Percentiles rank a stretch among this genome's conserved stretches.
phyloP scores from a whole-genome alignment of 2,329 filamentous ascomycete genomes.

The Neofusicoccum parvum region DNA sequence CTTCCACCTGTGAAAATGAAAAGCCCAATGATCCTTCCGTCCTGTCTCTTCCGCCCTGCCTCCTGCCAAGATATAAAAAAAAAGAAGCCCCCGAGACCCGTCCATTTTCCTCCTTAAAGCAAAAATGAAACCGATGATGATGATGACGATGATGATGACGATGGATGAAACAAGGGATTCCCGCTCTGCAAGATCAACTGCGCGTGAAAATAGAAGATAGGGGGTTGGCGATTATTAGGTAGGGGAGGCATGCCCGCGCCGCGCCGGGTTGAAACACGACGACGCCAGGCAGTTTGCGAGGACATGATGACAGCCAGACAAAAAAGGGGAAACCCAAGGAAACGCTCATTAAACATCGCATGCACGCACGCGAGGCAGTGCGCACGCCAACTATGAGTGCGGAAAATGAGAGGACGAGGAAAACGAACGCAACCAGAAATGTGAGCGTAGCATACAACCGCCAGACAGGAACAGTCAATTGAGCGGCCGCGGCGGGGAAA shows the following conservation, averaged over 20 bases:
- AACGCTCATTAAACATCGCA: slow-evolving; percentile 20
- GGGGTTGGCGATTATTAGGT: slow-evolving; percentile 14
- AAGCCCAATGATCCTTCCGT: slow-evolving; percentile 7
- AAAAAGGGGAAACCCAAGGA: slow-evolving; percentile 9
- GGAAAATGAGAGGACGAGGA: slow-evolving; percentile 1
- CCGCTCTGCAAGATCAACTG: slow-evolving; percentile 15
- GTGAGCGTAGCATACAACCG: slow-evolving; percentile 1
- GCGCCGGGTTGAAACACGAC: neutral
- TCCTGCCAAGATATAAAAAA: slow-evolving; percentile 7
- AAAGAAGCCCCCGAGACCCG: neutral
- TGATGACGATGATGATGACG: neutral
- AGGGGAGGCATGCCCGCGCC: neutral
- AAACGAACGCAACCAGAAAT: slow-evolving; percentile 6
- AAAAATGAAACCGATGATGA: slow-evolving; percentile 10
- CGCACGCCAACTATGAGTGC: slow-evolving; percentile 4
- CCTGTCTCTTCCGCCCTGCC: neutral
- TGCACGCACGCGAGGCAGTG: slow-evolving; percentile 14
- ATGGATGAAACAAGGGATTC: slow-evolving; percentile 12
- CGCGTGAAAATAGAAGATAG: neutral
- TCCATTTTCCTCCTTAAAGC: slow-evolving; percentile 7
- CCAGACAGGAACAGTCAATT: slow-evolving; percentile 1
- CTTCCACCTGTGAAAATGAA: slow-evolving; percentile 9
- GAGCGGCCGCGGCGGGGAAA: neutral
- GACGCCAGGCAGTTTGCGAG: neutral
- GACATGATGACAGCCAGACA: neutral